Conservation (phyloP, 1,284 basidiomycete genomes). For the Kalmanozyma brasiliensis region DNA sequence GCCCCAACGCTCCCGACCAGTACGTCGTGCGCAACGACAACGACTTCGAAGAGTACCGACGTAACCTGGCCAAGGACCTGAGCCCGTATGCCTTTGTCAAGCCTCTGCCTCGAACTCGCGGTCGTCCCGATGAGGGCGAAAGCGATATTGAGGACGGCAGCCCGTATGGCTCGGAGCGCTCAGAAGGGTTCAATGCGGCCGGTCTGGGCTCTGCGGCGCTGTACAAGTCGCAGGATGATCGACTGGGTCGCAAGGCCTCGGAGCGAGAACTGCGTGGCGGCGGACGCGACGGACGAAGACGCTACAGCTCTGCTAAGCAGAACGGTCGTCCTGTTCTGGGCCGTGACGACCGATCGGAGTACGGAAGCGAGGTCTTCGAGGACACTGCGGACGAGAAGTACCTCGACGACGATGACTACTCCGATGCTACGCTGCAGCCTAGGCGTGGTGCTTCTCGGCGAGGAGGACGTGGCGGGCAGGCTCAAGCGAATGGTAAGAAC, state of each 20-base stretch:
- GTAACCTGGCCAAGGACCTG: constrained; percentile 56
- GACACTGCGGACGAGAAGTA: constrained; percentile 30
- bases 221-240: constrained; percentile 16
- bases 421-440: constrained; percentile 38
- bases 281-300: constrained; percentile 31
- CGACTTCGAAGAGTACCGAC: constrained; percentile 61
- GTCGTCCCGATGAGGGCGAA: constrained; percentile 45
- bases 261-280: constrained; percentile 32
- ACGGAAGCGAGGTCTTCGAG: constrained; percentile 37
- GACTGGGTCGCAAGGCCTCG: constrained; percentile 9
- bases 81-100: constrained; percentile 55
- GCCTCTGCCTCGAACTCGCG: constrained; percentile 52
- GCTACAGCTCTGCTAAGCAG: constrained; percentile 36
- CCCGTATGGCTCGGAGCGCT: constrained; percentile 28
- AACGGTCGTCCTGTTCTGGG: constrained; percentile 35
- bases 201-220: constrained; percentile 36
- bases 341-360: constrained; percentile 19
- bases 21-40: constrained; percentile 63
- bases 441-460: constrained; percentile 24
- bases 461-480: constrained; percentile 12
- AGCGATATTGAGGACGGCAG: constrained; percentile 42
- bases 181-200: constrained; percentile 38
- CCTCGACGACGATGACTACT: constrained; percentile 32
- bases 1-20: constrained; percentile 56
- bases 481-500: constrained; percentile 7